Conservation (phyloP, 2,329 filamentous ascomycete species). For the Boeremia exigua region DNA sequence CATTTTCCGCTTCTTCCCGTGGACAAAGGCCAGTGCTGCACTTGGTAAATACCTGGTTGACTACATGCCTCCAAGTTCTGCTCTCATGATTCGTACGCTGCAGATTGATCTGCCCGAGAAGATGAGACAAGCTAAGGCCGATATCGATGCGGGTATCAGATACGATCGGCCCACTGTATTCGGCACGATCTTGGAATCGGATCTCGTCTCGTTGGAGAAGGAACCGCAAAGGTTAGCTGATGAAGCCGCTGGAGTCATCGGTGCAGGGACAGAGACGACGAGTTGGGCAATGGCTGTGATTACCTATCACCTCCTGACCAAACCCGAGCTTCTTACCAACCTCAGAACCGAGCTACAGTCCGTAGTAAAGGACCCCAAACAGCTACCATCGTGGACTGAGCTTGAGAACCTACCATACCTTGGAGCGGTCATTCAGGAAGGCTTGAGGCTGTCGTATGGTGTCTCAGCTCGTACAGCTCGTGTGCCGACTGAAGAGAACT, state of each 20-base stretch:
- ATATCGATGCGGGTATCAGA: conserved; percentile 30
- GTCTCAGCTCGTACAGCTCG: conserved; percentile 36
- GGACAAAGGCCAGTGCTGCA: conserved; percentile 26
- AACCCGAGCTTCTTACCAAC: conserved; percentile 26
- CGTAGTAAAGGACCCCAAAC: conserved; percentile 23
- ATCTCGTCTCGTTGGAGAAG: conserved; percentile 25
- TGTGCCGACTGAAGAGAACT: conserved; percentile 30
- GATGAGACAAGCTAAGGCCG: conserved; percentile 29
- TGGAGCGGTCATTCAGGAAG: conserved; percentile 41
- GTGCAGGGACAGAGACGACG: conserved; percentile 46
- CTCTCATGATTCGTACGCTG: conserved; percentile 30
- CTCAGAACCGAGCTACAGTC: conserved; percentile 33
- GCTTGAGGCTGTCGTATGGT: conserved; percentile 36
- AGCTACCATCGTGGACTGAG: conserved; percentile 25
- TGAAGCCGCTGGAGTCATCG: conserved; percentile 40
- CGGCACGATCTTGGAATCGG: conserved; percentile 25
- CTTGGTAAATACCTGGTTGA: conserved; percentile 25
- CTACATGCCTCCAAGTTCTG: conserved; percentile 29
- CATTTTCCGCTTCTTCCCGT: conserved; percentile 35
- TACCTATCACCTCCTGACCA: conserved; percentile 39
- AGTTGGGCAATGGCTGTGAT: conserved; percentile 35
- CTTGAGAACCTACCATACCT: conserved; percentile 42
- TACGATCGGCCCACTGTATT: conserved; percentile 35
- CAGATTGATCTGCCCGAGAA: conserved; percentile 35
- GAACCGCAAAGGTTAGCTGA: conserved; percentile 36